Evolutionary conservation across 2,329 filamentous ascomycete species (phyloP), one percentile per base, ranked within the genome.

Genomic region (Xylaria sp.): DNA sequence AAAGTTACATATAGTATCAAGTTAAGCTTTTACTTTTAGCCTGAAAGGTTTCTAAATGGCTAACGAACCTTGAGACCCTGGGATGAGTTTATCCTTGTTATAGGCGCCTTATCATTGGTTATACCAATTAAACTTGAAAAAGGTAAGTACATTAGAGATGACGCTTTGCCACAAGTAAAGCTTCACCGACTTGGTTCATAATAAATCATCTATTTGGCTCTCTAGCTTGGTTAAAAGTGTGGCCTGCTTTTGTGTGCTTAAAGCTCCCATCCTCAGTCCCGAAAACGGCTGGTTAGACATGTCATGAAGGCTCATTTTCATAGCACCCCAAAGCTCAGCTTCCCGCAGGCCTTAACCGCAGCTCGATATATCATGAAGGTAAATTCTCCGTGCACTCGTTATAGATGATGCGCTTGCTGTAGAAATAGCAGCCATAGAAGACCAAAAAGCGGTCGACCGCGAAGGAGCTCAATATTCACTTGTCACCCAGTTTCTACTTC

Each of bases 391-490:
- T 21, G n/a, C 53, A 16, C 32, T 23, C 10, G 10, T 23, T 13
- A 5, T 9, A 27, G 21, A 50, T 50, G 10, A 27, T 1, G 23
- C 23, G 10, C 12, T 27, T 9, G 12, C 21, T 50, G 21, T 27
- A 13, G 44, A 25, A 21, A 50, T 50, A 23, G 47, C 21, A 50
- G 35, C 25, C 16, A 13, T n/a, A n/a, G 25, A 53, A 35, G 5
- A 53, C 8, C 51, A 54, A 54, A 21, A 42, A n/a, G 53, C 25
- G 6, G 53, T 63, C 10, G 53, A 63, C 23, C 44, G 21, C 2
- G 44, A 70, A 23, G 58, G 63, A 4, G 57, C 65, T 12, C 12
- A 32, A 13, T 37, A 51, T 37, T 70, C n/a, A 44, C 42, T 1
- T 18, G 8, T 12, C 59, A 55, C 12, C 65, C 37, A 23, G 18